phyloP scores from a whole-genome alignment of 2,329 filamentous ascomycete genomes.

The Hypoxylon sp. region DNA sequence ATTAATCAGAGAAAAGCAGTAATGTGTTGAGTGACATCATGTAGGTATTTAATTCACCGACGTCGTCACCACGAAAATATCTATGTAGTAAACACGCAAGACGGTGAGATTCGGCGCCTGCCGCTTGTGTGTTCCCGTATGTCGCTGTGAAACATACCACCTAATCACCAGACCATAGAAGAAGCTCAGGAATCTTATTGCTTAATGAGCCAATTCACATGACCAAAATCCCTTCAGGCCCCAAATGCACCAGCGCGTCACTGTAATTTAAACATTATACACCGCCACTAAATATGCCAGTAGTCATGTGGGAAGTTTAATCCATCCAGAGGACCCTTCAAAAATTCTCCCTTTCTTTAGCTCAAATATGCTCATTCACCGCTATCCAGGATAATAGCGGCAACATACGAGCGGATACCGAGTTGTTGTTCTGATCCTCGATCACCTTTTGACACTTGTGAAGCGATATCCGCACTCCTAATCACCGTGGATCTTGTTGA shows the following conservation, averaged over 20 bases:
- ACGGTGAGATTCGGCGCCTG: slow-evolving; percentile 11
- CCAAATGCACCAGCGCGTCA: background rate
- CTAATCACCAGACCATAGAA: background rate
- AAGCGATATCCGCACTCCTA: background rate
- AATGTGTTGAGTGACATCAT: slow-evolving; percentile 20
- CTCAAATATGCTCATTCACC: background rate
- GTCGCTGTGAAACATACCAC: background rate
- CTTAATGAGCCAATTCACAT: background rate
- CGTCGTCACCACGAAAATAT: slow-evolving; percentile 20
- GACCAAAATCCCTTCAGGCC: background rate
- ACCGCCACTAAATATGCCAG: background rate
- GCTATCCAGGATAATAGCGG: background rate
- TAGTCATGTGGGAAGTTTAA: background rate
- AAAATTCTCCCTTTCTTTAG: background rate
- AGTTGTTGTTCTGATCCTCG: background rate
- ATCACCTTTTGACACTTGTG: background rate
- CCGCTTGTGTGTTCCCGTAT: background rate
- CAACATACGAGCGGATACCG: background rate
- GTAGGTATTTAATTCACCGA: slow-evolving; percentile 20
- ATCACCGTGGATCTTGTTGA: background rate
- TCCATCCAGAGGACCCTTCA: background rate
- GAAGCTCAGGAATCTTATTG: background rate
- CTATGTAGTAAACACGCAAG: slow-evolving; percentile 15
- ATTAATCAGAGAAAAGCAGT: slow-evolving; percentile 1
- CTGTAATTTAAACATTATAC: background rate